Base-by-base conservation (phyloP, 208 protist species). In the Naegleria lovaniensis region DNA sequence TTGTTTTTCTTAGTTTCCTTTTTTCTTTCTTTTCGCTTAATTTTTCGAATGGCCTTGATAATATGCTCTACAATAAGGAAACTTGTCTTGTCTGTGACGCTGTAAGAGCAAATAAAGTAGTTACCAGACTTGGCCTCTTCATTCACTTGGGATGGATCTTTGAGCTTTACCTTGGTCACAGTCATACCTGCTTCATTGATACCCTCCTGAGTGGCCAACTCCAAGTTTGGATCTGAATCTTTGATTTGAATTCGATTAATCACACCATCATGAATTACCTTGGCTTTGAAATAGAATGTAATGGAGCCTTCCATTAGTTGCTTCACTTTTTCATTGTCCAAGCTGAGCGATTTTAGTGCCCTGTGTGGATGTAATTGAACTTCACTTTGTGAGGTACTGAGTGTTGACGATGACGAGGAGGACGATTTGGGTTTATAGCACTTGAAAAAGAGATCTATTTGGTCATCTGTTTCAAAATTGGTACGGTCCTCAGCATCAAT, bases 161-260 rank as follows among this genome's bases (percentile, higher is more conserved):
- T 79, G 9, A 79, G 67, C 29, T 79, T 79, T 0, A 79, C 29
- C 25, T 79, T 79, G 11, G 55, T 67, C 22, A 67, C 22, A 36
- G 67, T 79, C 16, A 36, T 36, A 36, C 67, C 67, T 36, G 16
- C 2, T 9, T 79, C 67, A 9, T 19, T 79, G 19, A 67, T 67
- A 2, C 25, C 36, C 36, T 79, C 67, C n/a, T 19, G 19, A 0
- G 55, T 67, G 7, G 29, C n/a, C n/a, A 79, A 79, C 67, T 79
- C 67, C 6, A 79, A n/a, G n/a, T 79, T 79, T 36, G 67, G 67
- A 79, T 79, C 67, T 36, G 67, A 79, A n/a, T 79, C 67, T 33
- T 79, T 79, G 16, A 79, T 79, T 36, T 79, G 67, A 79, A 79
- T 36, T 79, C 67, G 25, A 79, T 79, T 79, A 36, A 79, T 79